Conservation (phyloP, 202 grass and related monocot species). For the Alloteropsis angusta region DNA sequence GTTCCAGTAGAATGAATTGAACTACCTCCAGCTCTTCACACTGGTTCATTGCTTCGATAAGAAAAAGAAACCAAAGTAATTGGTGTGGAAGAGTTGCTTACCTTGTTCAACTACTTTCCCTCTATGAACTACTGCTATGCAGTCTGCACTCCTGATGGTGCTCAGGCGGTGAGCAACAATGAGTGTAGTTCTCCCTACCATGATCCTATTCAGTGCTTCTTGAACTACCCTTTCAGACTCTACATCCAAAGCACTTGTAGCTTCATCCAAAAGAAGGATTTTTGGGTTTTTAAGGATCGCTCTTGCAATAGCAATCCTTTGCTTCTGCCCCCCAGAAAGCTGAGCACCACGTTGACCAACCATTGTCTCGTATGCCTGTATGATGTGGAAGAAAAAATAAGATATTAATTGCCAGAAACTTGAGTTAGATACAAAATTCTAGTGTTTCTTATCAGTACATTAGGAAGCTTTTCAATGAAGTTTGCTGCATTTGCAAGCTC, state of each 20-base stretch:
- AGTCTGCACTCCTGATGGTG: constrained; percentile 65
- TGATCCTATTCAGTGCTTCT: constrained; percentile 78
- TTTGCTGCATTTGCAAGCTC: constrained; percentile 79
- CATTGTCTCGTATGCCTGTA: constrained; percentile 71
- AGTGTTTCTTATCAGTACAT: constrained; percentile 40
- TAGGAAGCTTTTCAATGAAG: constrained; percentile 79
- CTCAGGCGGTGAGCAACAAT: constrained; percentile 90
- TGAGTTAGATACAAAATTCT: neutral
- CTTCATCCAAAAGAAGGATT: constrained; percentile 87
- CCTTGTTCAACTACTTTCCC: constrained; percentile 83
- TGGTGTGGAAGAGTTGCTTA: constrained; percentile 8
- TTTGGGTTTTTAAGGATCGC: constrained; percentile 75
- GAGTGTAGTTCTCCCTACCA: constrained; percentile 70
- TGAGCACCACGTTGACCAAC: constrained; percentile 78
- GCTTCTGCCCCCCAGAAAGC: constrained; percentile 90
- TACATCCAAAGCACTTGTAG: constrained; percentile 86
- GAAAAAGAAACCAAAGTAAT: neutral
- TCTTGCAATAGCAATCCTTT: constrained; percentile 91
- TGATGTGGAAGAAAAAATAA: constrained; percentile 16
- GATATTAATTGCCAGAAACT: neutral
- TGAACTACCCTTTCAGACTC: constrained; percentile 89
- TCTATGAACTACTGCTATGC: constrained; percentile 59
- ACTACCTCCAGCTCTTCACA: constrained; percentile 14
- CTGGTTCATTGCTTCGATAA: neutral
- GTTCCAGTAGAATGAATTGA: constrained; percentile 1